These are phyloP conservation scores for Dryas octopetala DNA, from an alignment of 306 rosid species.

Conservation along the genomic window DNA sequence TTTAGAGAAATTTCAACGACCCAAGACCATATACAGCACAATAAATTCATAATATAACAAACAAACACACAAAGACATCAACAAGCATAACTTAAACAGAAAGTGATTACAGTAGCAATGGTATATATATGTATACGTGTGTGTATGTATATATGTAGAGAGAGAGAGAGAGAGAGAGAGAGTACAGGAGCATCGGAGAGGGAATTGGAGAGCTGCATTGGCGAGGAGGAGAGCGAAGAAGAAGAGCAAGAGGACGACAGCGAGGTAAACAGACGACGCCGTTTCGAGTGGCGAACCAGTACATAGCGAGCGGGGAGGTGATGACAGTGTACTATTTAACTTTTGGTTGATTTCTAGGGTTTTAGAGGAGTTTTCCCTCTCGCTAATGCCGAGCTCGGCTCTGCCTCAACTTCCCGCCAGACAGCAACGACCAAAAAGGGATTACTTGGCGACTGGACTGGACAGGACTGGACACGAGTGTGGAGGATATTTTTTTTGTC, in stretches of 20 bases:
- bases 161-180: slow-evolving; percentile 29
- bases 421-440: neutral
- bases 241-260: slow-evolving; percentile 52
- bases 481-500: neutral
- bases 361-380: neutral
- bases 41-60: neutral
- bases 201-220: slow-evolving; percentile 41
- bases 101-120: neutral
- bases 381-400: slow-evolving; percentile 1
- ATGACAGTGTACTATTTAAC: neutral
- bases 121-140: too few relatives aligned
- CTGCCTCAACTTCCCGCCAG: slow-evolving; percentile 24
- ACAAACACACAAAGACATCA: neutral
- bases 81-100: neutral
- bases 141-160: neutral
- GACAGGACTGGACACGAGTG: neutral
- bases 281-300: slow-evolving; percentile 55
- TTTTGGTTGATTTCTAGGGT: slow-evolving; percentile 18
- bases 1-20: neutral
- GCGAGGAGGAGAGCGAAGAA: slow-evolving; percentile 39
- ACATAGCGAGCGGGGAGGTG: slow-evolving; percentile 35
- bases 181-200: slow-evolving; percentile 51
- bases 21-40: neutral
- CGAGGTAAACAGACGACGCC: slow-evolving; percentile 50
- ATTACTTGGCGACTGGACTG: neutral